Conservation (phyloP, 192 early-diverging fungal species). For the Backusella psychrophila region DNA sequence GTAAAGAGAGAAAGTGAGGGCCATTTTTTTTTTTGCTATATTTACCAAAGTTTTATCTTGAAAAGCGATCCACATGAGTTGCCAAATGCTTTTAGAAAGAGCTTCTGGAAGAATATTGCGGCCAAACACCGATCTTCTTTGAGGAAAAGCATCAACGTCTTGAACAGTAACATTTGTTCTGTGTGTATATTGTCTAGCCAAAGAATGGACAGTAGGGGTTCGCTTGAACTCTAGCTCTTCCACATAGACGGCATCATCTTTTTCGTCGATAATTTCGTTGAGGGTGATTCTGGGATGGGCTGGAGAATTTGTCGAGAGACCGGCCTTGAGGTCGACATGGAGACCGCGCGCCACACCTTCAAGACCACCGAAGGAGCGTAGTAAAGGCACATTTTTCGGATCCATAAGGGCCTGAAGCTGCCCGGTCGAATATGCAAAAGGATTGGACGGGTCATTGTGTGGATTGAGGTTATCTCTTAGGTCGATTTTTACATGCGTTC, state of each 20-base stretch:
- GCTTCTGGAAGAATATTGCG: constrained; percentile 65
- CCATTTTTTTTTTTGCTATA: background rate
- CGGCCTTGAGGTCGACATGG: constrained; percentile 40
- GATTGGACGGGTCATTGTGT: constrained; percentile 41
- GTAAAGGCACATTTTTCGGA: constrained; percentile 47
- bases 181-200: constrained; percentile 14
- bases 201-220: constrained; percentile 10
- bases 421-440: constrained; percentile 46
- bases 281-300: constrained; percentile 5
- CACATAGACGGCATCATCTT: constrained; percentile 11
- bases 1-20: background rate
- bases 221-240: constrained; percentile 14
- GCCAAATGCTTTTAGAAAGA: constrained; percentile 66
- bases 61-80: constrained; percentile 76
- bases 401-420: constrained; percentile 51
- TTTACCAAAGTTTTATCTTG: constrained; percentile 75
- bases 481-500: constrained; percentile 1
- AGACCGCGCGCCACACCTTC: constrained; percentile 49
- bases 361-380: constrained; percentile 43
- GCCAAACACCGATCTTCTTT: constrained; percentile 62
- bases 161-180: constrained; percentile 2
- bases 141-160: constrained; percentile 38
- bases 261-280: background rate
- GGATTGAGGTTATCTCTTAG: constrained; percentile 7
- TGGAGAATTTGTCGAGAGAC: constrained; percentile 32